Conservation (phyloP, 2,329 filamentous ascomycete species). For the Neobulgaria alba region DNA sequence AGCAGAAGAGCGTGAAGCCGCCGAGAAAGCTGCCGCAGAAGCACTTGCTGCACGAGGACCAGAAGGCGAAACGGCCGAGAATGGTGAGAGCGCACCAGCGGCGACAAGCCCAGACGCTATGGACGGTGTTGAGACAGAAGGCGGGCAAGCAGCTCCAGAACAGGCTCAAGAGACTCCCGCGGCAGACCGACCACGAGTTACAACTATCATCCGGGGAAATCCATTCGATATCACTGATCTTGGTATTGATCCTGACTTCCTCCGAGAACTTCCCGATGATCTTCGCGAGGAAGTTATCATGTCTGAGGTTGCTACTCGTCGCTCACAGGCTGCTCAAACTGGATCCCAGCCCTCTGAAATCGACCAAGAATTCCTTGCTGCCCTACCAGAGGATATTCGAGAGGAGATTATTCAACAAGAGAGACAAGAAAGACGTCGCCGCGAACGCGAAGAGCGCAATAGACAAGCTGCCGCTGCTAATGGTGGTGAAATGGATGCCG, state of each 20-base stretch:
- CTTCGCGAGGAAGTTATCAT: conserved; percentile 94
- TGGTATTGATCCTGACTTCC: conserved; percentile 88
- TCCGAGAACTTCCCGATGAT: conserved; percentile 95
- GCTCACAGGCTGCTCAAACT: conserved; percentile 64
- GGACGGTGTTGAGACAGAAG: conserved; percentile 63
- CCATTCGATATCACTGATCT: conserved; percentile 90
- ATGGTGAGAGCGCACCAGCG: conserved; percentile 19
- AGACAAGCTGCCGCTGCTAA: conserved; percentile 50
- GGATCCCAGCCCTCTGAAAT: conserved; percentile 75
- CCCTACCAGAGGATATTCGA: conserved; percentile 81
- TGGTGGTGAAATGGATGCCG: conserved; percentile 69
- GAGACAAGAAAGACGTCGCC: conserved; percentile 75
- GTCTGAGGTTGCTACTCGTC: conserved; percentile 74
- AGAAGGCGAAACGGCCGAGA: conserved; percentile 36
- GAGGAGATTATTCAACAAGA: conserved; percentile 88
- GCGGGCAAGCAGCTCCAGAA: conserved; percentile 28
- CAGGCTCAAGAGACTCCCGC: conserved; percentile 35
- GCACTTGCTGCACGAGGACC: conserved; percentile 41
- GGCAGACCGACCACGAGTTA: conserved; percentile 53
- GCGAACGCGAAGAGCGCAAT: conserved; percentile 73
- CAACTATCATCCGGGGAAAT: conserved; percentile 76
- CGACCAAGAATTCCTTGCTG: conserved; percentile 88
- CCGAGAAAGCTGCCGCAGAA: conserved; percentile 35
- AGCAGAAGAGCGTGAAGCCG: conserved; percentile 59
- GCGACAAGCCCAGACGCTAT: conserved; percentile 37